Base-by-base conservation (phyloP, 768 basidiomycete species). In the Saitozyma podzolica region DNA sequence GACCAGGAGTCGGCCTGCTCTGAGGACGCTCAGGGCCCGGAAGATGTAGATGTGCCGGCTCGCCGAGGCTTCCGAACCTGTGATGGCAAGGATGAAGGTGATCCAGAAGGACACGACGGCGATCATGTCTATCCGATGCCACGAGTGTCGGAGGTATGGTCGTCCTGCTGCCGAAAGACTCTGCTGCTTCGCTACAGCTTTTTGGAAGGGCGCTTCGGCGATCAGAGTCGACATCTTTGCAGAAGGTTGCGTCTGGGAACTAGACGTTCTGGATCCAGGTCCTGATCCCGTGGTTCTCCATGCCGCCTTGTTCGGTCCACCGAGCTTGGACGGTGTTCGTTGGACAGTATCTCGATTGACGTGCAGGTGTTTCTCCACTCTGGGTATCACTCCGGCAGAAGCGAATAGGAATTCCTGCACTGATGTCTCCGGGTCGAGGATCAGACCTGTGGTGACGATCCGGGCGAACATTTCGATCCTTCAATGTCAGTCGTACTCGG, bases 121-220 rank as follows among this genome's bases (percentile, higher is more conserved):
- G 50, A 97, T 80, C 66, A 89, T 86, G 76, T 98, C 95, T 58
- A 96, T 89, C 40, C 73, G 69, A 62, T 80, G 77, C 93, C 93
- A 97, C 59, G 89, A 90, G 73, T 97, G 92, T 9, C 95, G 85
- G 0, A 98, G 83, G 76, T 92, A 98, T 0, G 95, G 93, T 2
- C 93, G 83, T 65, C 79, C 80, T 45, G 78, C 73, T 14, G 70
- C 58, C 8, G 66, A 70, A 13, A 81, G 65, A 16, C 54, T 58
- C 29, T 76, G 67, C 57, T 80, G 69, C 61, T 77, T 70, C 37
- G 61, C 68, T 10, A 83, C 64, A 6, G 83, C 81, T 3, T 68
- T 68, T 40, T 81, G 77, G 69, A 83, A 83, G 0, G 83, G 83
- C 9, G 76, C 62, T 66, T 80, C 80, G 19, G 67, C 39, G 13